Evolutionary conservation across 345 rosid genomes (phyloP).

Genomic region (Murraya paniculata): DNA sequence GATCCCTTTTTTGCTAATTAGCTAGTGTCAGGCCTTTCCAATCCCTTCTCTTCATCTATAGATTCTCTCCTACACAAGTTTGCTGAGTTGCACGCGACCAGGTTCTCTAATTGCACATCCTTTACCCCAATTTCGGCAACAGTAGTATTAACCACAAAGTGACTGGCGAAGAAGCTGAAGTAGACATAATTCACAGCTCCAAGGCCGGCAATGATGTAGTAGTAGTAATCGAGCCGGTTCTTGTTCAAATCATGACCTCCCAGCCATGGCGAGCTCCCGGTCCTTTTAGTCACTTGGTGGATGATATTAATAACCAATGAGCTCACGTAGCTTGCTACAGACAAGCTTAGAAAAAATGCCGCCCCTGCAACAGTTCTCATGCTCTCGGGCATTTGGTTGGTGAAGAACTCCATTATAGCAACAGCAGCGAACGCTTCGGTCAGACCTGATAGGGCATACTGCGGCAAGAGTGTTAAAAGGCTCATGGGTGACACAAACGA

Average conservation of each 20-base stretch:
- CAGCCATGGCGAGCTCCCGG: conserved; percentile 45
- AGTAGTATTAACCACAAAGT: conserved; percentile 18
- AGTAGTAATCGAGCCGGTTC: conserved; percentile 50
- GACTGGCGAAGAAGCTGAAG: conserved; percentile 49
- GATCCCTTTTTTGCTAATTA: neutral
- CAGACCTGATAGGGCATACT: no score
- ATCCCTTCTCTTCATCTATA: neutral
- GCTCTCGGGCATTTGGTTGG: no score
- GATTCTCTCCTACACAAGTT: neutral
- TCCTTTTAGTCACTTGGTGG: conserved; percentile 21
- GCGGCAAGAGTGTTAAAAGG: no score
- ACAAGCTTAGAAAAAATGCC: no score
- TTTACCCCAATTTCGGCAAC: neutral
- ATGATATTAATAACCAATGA: conserved; percentile 44
- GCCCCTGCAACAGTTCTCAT: no score
- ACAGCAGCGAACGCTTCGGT: no score
- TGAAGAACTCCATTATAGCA: no score
- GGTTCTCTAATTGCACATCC: conserved; percentile 3
- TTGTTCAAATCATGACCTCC: conserved; percentile 63
- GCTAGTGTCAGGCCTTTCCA: neutral
- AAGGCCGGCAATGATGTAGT: conserved; percentile 42
- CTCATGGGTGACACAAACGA: no score
- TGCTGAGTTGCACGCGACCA: neutral
- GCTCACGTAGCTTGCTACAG: conserved; percentile 46
- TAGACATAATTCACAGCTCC: conserved; percentile 44